phyloP scores from a whole-genome alignment of 1,139 yeast species.

The Nakaseomyces bracarensis region DNA sequence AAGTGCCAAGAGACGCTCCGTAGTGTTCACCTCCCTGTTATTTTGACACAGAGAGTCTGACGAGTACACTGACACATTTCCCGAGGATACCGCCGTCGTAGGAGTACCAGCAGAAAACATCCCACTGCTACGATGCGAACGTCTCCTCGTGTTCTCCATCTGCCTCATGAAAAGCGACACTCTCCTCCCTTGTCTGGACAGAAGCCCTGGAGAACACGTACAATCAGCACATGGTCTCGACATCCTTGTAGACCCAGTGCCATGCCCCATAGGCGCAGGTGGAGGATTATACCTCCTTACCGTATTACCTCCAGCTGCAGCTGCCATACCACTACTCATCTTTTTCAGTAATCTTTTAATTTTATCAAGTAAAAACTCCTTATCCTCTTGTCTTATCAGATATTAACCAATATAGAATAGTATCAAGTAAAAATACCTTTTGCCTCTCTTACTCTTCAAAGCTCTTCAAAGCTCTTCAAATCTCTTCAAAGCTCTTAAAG shows the following conservation, averaged over 20 bases:
- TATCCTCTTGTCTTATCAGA: no score
- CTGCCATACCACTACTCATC: constrained; percentile 1
- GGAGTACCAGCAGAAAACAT: constrained; percentile 16
- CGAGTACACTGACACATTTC: constrained; percentile 32
- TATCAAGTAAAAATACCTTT: no score
- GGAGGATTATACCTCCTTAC: constrained; percentile 7
- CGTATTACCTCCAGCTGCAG: not conserved
- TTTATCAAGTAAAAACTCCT: no score
- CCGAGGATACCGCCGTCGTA: constrained; percentile 5
- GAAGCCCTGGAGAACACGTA: constrained; percentile 73
- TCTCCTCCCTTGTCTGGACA: constrained; percentile 56
- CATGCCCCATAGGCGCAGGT: constrained; percentile 1
- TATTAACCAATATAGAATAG: no score
- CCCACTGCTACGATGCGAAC: constrained; percentile 8
- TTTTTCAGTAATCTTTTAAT: no score
- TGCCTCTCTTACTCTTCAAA: no score
- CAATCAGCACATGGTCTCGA: constrained; percentile 57
- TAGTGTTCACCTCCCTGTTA: constrained; percentile 44
- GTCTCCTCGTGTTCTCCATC: constrained; percentile 22
- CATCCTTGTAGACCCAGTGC: constrained; percentile 2
- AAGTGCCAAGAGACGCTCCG: constrained; percentile 51
- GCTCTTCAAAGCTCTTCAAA: no score
- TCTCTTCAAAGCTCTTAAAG: no score
- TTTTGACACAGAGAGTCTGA: constrained; percentile 33
- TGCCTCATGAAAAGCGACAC: constrained; percentile 38